phyloP scores from a whole-genome alignment of 805 yeast species.

The Suhomyces pyralidae region DNA sequence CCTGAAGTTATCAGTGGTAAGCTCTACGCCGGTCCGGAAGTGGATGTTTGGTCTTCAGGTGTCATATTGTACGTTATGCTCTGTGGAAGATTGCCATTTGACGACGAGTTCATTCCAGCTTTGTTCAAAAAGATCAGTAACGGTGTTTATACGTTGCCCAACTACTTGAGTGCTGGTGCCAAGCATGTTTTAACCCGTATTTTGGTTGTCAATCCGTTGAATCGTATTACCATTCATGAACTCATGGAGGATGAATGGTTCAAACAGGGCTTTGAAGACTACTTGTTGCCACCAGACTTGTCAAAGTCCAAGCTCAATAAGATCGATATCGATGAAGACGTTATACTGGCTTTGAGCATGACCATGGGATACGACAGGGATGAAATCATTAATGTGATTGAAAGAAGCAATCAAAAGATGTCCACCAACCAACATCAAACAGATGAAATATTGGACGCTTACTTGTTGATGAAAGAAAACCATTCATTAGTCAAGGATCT shows the following conservation, averaged over 20 bases:
- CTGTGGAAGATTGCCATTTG: slow-evolving; percentile 29
- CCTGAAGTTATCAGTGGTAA: slow-evolving; percentile 32
- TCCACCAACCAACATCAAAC: slow-evolving; percentile 30
- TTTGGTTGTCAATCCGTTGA: slow-evolving; percentile 30
- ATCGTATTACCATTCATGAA: slow-evolving; percentile 29
- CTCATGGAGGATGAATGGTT: slow-evolving; percentile 32
- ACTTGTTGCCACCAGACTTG: slow-evolving; percentile 29
- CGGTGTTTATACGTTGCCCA: slow-evolving; percentile 32
- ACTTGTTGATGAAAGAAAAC: slow-evolving; percentile 77
- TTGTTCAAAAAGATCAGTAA: slow-evolving; percentile 29
- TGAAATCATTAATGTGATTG: slow-evolving; percentile 23
- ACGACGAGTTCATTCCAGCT: slow-evolving; percentile 30
- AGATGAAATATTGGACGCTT: slow-evolving; percentile 84
- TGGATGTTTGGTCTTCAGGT: slow-evolving; percentile 30
- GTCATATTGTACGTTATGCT: slow-evolving; percentile 30
- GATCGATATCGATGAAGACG: slow-evolving; percentile 28
- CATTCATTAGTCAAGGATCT: slow-evolving; percentile 65
- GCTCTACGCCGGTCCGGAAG: slow-evolving; percentile 31
- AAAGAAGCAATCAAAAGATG: slow-evolving; percentile 18
- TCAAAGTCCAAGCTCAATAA: slow-evolving; percentile 23
- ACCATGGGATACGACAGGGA: slow-evolving; percentile 31
- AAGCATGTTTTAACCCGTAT: slow-evolving; percentile 26
- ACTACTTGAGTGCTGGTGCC: slow-evolving; percentile 27
- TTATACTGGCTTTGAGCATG: slow-evolving; percentile 24
- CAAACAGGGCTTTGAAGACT: slow-evolving; percentile 26